A percentile compares a stretch with the other conserved stretches of the same genome.
Evolutionary conservation across 2,329 filamentous ascomycete genomes (phyloP).

Genomic region (Fusarium piperis): DNA sequence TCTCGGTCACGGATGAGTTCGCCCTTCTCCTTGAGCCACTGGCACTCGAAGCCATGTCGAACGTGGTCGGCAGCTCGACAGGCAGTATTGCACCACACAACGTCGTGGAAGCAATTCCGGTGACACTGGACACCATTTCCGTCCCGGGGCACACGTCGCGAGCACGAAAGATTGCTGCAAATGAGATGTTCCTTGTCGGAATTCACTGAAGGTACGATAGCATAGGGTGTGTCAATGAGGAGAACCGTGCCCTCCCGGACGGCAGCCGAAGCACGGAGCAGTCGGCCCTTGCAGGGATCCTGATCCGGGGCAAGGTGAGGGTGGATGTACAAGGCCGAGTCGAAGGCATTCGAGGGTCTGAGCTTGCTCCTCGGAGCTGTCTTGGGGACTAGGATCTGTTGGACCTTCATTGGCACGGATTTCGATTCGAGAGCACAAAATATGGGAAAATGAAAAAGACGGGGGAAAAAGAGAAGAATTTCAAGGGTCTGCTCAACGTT

Average conservation of each 20-base stretch:
- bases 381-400: slow-evolving; percentile 18
- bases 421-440: background rate
- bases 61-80: slow-evolving; percentile 32
- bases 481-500: slow-evolving; percentile 6
- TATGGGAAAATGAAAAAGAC: background rate
- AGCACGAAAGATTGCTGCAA: slow-evolving; percentile 43
- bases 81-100: slow-evolving; percentile 41
- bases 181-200: slow-evolving; percentile 28
- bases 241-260: slow-evolving; percentile 41
- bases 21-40: slow-evolving; percentile 36
- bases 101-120: slow-evolving; percentile 33
- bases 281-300: slow-evolving; percentile 40
- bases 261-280: slow-evolving; percentile 36
- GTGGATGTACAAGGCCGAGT: slow-evolving; percentile 34
- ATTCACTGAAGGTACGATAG: slow-evolving; percentile 40
- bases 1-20: slow-evolving; percentile 28
- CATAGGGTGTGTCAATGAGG: slow-evolving; percentile 42
- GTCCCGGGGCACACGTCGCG: slow-evolving; percentile 24
- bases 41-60: slow-evolving; percentile 42
- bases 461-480: slow-evolving; percentile 9
- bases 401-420: slow-evolving; percentile 26
- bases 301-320: slow-evolving; percentile 35
- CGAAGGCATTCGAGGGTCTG: slow-evolving; percentile 18
- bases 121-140: slow-evolving; percentile 25
- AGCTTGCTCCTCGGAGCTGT: slow-evolving; percentile 16